Evolutionary conservation across 148 eudicot genomes (phyloP).

Genomic region (Vaccinium vitisidaea): DNA sequence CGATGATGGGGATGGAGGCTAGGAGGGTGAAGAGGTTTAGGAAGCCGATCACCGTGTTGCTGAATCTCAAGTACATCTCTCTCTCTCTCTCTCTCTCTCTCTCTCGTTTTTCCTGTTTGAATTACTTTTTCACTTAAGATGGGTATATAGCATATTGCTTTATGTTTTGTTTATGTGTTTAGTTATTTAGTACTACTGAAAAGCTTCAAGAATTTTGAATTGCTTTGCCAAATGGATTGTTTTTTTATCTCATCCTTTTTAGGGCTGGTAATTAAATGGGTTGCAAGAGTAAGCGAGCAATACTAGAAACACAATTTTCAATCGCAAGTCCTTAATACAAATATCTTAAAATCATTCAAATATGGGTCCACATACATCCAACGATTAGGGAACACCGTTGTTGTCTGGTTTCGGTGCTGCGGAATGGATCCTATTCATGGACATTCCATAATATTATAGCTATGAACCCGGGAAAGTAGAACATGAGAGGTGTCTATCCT

Average conservation of each 20-base stretch:
- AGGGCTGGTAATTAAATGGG: not conserved
- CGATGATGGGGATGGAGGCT: slow-evolving; percentile 79
- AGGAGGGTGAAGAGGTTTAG: slow-evolving; percentile 78
- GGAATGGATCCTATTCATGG: too few species aligned
- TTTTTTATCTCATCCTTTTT: not conserved
- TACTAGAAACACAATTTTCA: too few species aligned
- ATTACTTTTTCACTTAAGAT: not conserved
- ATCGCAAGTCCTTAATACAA: too few species aligned
- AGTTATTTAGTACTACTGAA: not conserved
- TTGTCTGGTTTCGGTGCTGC: too few species aligned
- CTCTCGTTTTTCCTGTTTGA: not conserved
- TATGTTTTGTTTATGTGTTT: not conserved
- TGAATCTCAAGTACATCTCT: slow-evolving; percentile 55
- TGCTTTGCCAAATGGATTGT: not conserved
- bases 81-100: slow-evolving; percentile 9
- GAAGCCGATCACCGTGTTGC: slow-evolving; percentile 86
- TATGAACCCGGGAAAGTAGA: too few species aligned
- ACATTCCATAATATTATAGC: too few species aligned
- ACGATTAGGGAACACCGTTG: too few species aligned
- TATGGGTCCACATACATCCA: too few species aligned
- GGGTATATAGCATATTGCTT: not conserved
- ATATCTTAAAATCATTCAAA: too few species aligned
- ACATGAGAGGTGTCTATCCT: too few species aligned
- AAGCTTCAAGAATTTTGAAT: not conserved
- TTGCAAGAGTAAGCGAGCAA: too few species aligned